phyloP scores from a whole-genome alignment of 345 rosid species.

The Hibiscus trionum region DNA sequence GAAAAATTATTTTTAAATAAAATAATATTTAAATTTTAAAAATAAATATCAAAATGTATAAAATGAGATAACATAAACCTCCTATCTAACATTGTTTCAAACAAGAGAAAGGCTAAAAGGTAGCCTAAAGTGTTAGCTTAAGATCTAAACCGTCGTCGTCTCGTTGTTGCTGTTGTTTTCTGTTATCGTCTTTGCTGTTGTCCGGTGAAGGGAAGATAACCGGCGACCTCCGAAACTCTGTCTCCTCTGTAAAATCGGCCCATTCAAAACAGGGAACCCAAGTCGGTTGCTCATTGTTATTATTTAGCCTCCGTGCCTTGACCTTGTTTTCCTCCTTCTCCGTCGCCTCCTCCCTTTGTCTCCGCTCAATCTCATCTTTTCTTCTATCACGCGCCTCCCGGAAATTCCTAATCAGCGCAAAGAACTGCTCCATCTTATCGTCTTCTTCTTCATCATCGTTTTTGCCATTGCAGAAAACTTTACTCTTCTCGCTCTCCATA shows the following conservation, averaged over 20 bases:
- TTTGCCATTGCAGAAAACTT: background rate
- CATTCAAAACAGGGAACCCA: conserved; percentile 12
- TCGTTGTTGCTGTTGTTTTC: background rate
- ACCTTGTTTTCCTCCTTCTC: background rate
- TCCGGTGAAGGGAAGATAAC: background rate
- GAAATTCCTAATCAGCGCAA: conserved; percentile 5
- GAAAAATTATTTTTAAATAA: too few species aligned
- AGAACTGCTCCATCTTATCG: conserved; percentile 19
- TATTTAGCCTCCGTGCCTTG: background rate
- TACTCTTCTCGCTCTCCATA: conserved; percentile 15
- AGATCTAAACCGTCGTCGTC: conserved; percentile 4
- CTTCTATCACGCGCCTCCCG: background rate
- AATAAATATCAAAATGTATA: too few species aligned
- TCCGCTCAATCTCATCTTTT: background rate
- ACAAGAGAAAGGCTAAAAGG: background rate
- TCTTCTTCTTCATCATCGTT: conserved; percentile 15
- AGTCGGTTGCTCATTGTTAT: conserved; percentile 1
- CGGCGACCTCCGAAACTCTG: background rate
- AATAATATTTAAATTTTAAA: too few species aligned
- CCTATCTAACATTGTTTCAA: too few species aligned
- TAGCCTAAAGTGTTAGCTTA: conserved; percentile 3
- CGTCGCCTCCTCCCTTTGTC: background rate
- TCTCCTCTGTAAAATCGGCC: conserved; percentile 1
- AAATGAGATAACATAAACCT: too few species aligned
- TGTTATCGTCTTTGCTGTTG: background rate